Base-by-base conservation (phyloP, 2,329 filamentous ascomycete genomes). In the Diaporthe sp. region DNA sequence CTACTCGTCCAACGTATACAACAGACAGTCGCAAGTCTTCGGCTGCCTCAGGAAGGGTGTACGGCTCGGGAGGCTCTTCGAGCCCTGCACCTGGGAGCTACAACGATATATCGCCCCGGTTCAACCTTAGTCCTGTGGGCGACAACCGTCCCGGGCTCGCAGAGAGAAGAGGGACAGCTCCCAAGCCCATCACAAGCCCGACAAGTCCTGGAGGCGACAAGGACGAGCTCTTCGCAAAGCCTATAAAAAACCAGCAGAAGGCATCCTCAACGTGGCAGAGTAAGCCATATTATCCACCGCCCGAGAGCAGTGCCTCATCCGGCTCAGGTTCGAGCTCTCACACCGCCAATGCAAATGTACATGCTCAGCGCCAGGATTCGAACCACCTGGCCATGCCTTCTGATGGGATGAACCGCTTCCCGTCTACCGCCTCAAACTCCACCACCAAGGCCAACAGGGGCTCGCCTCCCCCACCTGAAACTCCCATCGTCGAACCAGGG, bases 381-480 rank as follows among this genome's bases (percentile, higher is more conserved):
- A 82, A 83, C 46, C 84, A 79, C 46, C 81, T 85, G 62, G 82
- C 82, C 58, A 85, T 85, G 81, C 83, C 85, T n/a, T 81, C 81
- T 39, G 87, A 89, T n/a, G 86, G 86, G 42, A 88, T 93, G 77
- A 92, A 90, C 80, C 88, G 92, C 59, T 92, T 92, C 78, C 88
- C 89, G 15, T 98, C 96, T 3, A 98, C 95, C 10, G 95, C 96
- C 19, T 98, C 97, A 0, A 98, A 93, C 17, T 98, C 96, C 2
- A 99, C 97, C 0, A 98, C 96, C 2, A 92, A 94, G 78, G 97
- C 97, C 28, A 96, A 94, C 81, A 91, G 97, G 79, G 97, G 97
- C 58, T 98, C 96, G 39, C 97, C 97, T 7, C 96, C 97, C 6
- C 97, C 97, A 1, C 97, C 97, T 12, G 96, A 98, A 83, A 98